These are phyloP conservation scores for Fusarium pilosicola DNA, from an alignment of 2,329 filamentous ascomycete genomes.

Conservation along the genomic window DNA sequence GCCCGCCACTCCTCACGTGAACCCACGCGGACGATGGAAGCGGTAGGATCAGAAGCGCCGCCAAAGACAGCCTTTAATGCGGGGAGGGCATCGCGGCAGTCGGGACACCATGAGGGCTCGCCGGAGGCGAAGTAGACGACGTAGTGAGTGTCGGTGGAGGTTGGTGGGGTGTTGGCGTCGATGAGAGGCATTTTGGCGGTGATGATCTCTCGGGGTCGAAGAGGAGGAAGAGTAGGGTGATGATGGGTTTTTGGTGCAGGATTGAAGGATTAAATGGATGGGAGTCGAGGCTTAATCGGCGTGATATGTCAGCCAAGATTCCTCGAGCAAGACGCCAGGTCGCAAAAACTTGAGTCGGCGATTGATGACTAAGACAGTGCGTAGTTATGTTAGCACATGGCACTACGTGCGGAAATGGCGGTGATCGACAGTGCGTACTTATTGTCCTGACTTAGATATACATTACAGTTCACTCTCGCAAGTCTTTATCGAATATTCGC, in stretches of 20 bases:
- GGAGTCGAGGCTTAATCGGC: not conserved
- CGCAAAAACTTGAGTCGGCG: not conserved
- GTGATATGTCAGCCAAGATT: not conserved
- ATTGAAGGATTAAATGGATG: not conserved
- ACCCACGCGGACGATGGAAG: constrained; percentile 43
- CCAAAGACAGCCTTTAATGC: constrained; percentile 41
- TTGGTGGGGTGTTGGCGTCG: constrained; percentile 39
- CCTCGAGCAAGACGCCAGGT: no score
- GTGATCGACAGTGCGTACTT: not conserved
- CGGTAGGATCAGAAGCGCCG: constrained; percentile 35
- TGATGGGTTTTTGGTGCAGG: not conserved
- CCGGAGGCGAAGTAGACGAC: constrained; percentile 47
- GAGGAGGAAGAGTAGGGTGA: not conserved
- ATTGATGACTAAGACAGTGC: not conserved
- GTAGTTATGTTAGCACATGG: rapidly evolving
- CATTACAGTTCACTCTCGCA: no score
- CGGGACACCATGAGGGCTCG: constrained; percentile 46
- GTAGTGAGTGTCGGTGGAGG: constrained; percentile 41
- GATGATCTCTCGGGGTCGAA: rapidly evolving
- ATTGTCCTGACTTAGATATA: no score
- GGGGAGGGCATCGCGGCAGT: constrained; percentile 42
- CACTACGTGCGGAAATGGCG: no score
- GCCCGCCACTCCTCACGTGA: constrained; percentile 40
- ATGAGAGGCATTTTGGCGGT: constrained; percentile 41
- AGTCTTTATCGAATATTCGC: not conserved